Conservation (phyloP, 768 basidiomycete genomes). For the Pholiota conissans region DNA sequence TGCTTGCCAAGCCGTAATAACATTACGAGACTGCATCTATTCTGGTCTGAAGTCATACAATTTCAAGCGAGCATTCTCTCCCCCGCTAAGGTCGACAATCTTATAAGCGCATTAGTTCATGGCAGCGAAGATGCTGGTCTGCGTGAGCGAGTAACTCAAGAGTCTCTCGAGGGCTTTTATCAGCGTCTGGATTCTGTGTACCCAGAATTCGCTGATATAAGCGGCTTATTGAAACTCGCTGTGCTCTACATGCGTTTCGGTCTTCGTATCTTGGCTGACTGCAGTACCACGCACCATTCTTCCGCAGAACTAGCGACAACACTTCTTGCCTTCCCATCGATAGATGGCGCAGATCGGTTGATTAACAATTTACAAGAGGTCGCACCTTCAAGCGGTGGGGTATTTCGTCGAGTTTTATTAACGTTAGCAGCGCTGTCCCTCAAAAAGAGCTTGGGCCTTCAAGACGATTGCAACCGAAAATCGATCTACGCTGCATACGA, state of each 20-base stretch:
- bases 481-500: slow-evolving; percentile 58
- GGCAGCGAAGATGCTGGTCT: slow-evolving; percentile 37
- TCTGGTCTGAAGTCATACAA: slow-evolving; percentile 76
- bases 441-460: slow-evolving; percentile 44
- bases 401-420: slow-evolving; percentile 47
- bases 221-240: slow-evolving; percentile 62
- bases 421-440: slow-evolving; percentile 46
- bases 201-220: slow-evolving; percentile 70
- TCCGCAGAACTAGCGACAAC: slow-evolving; percentile 23
- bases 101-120: slow-evolving; percentile 39
- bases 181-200: slow-evolving; percentile 73
- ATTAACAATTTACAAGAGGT: slow-evolving; percentile 24
- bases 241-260: slow-evolving; percentile 72
- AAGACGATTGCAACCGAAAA: slow-evolving; percentile 26
- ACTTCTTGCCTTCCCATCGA: slow-evolving; percentile 56
- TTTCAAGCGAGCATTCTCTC: slow-evolving; percentile 65
- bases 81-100: slow-evolving; percentile 45
- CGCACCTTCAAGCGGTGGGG: slow-evolving; percentile 27
- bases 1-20: slow-evolving; percentile 36
- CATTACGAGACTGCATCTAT: slow-evolving; percentile 53
- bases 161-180: slow-evolving; percentile 74
- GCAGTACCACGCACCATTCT: slow-evolving; percentile 5
- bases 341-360: slow-evolving; percentile 39
- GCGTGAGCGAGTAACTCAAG: slow-evolving; percentile 75
- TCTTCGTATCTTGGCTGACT: slow-evolving; percentile 48